These are phyloP conservation scores for Physcomitrium patens DNA, from an alignment of 225 moss, liverwort and hornwort genomes.

Conservation along the genomic window DNA sequence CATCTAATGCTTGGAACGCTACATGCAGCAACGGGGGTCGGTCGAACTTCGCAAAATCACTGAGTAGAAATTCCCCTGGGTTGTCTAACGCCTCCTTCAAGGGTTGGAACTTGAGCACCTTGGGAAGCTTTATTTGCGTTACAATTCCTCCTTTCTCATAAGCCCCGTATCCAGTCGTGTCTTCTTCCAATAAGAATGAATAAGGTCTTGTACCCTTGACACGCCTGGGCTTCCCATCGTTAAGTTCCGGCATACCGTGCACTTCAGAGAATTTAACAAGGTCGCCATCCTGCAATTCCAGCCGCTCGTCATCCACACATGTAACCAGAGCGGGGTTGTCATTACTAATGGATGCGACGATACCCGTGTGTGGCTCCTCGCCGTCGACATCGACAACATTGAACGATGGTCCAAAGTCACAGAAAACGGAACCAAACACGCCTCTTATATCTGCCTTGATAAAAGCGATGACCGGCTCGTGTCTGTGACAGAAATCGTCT, in stretches of 20 bases:
- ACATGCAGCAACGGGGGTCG: constrained; percentile 70
- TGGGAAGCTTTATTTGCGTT: constrained; percentile 68
- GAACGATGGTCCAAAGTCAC: constrained; percentile 74
- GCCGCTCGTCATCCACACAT: constrained; percentile 79
- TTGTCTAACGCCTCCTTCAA: constrained; percentile 57
- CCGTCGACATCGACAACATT: constrained; percentile 73
- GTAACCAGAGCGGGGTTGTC: constrained; percentile 71
- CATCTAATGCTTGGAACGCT: constrained; percentile 74
- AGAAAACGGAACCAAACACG: constrained; percentile 73
- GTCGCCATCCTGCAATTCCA: constrained; percentile 82
- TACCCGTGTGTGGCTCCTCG: constrained; percentile 70
- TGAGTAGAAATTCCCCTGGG: constrained; percentile 72
- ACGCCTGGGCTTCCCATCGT: constrained; percentile 62
- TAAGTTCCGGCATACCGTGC: constrained; percentile 70
- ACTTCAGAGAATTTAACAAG: constrained; percentile 73
- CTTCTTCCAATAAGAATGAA: constrained; percentile 71
- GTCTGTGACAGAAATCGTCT: constrained; percentile 64
- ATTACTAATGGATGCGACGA: constrained; percentile 72
- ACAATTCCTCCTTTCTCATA: constrained; percentile 83
- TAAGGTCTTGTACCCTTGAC: constrained; percentile 63
- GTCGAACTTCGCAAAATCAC: constrained; percentile 72
- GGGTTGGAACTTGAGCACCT: constrained; percentile 62
- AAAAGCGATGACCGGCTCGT: constrained; percentile 66
- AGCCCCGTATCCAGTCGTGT: constrained; percentile 50
- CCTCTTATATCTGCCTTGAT: constrained; percentile 72